phyloP scores from a whole-genome alignment of 441 rosid genomes.

The Daphne laureola region DNA sequence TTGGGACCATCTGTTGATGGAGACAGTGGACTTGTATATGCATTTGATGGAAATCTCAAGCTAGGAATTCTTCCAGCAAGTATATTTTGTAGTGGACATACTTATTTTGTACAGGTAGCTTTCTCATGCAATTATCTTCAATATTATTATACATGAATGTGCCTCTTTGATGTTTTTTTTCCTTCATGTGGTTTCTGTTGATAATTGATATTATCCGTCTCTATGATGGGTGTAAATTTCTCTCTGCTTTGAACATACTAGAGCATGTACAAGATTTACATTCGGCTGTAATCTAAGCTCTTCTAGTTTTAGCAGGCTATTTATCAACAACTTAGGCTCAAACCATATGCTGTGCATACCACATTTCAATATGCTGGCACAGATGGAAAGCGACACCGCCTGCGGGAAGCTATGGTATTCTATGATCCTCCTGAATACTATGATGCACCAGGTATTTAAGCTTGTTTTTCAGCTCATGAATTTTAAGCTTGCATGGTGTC shows the following conservation, averaged over 20 bases:
- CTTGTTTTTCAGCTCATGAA: no score
- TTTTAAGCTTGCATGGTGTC: no score
- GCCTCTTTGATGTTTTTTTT: no score
- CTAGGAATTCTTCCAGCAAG: conserved; percentile 93
- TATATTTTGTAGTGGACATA: conserved; percentile 95
- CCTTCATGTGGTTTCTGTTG: background rate
- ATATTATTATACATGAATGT: background rate
- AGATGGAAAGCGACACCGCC: conserved; percentile 94
- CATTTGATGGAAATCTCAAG: conserved; percentile 93
- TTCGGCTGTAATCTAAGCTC: conserved; percentile 15
- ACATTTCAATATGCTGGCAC: conserved; percentile 99
- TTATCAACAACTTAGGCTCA: conserved; percentile 82
- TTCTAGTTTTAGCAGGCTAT: conserved; percentile 51
- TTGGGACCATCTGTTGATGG: conserved; percentile 86
- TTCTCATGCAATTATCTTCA: conserved; percentile 1
- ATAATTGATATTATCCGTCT: conserved; percentile 11
- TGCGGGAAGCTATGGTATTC: conserved; percentile 88
- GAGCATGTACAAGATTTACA: conserved; percentile 3
- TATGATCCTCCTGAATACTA: conserved; percentile 92
- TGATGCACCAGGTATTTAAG: conserved; percentile 63
- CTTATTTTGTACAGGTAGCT: conserved; percentile 91
- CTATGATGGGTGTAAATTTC: conserved; percentile 6
- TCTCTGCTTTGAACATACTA: conserved; percentile 7
- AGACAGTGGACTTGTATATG: conserved; percentile 72
- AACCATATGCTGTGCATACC: conserved; percentile 95